These are phyloP conservation scores for Penicillium diatomitis DNA, from an alignment of 495 filamentous ascomycete species.

Conservation along the genomic window DNA sequence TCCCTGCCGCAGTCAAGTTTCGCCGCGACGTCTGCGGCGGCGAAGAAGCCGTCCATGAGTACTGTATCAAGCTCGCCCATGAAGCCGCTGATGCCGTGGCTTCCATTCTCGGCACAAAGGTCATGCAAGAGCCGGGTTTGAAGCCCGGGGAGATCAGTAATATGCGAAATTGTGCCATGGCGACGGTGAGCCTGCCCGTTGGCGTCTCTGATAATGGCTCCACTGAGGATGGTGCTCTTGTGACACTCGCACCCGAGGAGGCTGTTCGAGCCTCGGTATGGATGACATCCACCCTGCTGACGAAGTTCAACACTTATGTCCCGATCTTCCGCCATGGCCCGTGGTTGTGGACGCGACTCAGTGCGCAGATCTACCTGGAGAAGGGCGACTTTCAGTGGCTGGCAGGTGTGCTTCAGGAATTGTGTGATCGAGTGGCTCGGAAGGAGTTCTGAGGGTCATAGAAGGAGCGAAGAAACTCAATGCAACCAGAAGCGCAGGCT, in stretches of 20 bases:
- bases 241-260: constrained; percentile 25
- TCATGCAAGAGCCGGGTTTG: constrained; percentile 42
- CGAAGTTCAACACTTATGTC: constrained; percentile 63
- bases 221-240: constrained; percentile 3
- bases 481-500: too few relatives aligned
- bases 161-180: constrained; percentile 46
- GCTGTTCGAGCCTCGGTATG: constrained; percentile 37
- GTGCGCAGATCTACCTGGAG: constrained; percentile 74
- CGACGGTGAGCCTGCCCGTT: constrained; percentile 69
- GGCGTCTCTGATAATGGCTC: constrained; percentile 14
- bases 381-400: constrained; percentile 68
- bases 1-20: constrained; percentile 61
- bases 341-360: constrained; percentile 60
- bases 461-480: too few relatives aligned
- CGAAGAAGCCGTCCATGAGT: constrained; percentile 56
- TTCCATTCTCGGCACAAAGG: constrained; percentile 55
- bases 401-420: constrained; percentile 46
- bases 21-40: constrained; percentile 61
- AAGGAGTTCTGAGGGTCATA: constrained; percentile 33
- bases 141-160: constrained; percentile 40
- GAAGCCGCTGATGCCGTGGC: constrained; percentile 52
- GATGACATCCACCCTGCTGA: constrained; percentile 45
- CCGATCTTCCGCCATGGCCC: constrained; percentile 50
- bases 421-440: constrained; percentile 50
- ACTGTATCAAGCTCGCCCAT: constrained; percentile 47